Evolutionary conservation across 768 basidiomycete genomes (phyloP), one percentile per base, ranked within the genome.

Genomic region (Antrodiella citrinella): DNA sequence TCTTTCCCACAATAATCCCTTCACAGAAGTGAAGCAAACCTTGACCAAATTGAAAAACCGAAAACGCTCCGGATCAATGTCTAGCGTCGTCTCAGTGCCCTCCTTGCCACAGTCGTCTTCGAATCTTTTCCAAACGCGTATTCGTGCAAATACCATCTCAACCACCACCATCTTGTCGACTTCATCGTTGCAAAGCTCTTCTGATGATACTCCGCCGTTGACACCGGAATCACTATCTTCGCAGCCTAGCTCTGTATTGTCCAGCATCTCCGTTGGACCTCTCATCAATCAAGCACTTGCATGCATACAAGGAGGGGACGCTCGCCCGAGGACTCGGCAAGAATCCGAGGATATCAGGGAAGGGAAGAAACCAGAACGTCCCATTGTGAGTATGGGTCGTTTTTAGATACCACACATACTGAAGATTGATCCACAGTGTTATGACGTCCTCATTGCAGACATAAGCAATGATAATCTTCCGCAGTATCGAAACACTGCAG

Each of bases 361-460:
- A 23, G 45, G 25, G 30, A 47, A 47, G 25, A 47, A 20, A 23
- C 45, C 45, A n/a, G 12, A 47, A 26, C 24, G 25, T 10, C 22
- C 45, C 20, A 47, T 47, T 23, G 45, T 47, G 25, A 23, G 45
- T 47, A 47, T 1, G 12, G 15, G 13, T 45, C 24, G 13, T 18
- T 18, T 38, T 38, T 38, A n/a, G n/a, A n/a, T n/a, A n/a, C n/a
- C n/a, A n/a, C n/a, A n/a, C n/a, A n/a, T n/a, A n/a, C n/a, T n/a
- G n/a, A n/a, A n/a, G n/a, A n/a, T n/a, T n/a, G n/a, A n/a, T 35
- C 57, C 55, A 24, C 20, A 56, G 55, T 51, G 57, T 47, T 61
- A 55, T 22, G 54, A 64, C 45, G 45, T 45, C 20, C 54, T 61
- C 10, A 59, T 52, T 21, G 62, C 25, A 54, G 59, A 35, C 56